A percentile compares a stretch with the other conserved stretches of the same genome.
These are phyloP conservation scores for Dentiscutata heterogama DNA, from an alignment of 371 early-diverging fungal species.

Conservation along the genomic window DNA sequence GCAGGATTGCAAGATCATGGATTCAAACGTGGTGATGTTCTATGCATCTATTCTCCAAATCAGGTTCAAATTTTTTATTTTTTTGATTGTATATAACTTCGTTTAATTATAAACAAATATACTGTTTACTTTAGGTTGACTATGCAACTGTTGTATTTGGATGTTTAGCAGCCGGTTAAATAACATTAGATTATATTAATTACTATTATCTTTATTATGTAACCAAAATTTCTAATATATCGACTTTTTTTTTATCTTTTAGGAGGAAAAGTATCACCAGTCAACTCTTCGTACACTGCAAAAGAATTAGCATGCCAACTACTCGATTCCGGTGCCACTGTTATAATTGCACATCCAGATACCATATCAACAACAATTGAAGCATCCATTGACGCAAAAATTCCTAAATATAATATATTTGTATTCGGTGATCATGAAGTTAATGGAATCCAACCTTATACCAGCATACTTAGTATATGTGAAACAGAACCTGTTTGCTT, in stretches of 20 bases:
- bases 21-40: slow-evolving; percentile 72
- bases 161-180: slow-evolving; percentile 54
- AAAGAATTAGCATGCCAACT: slow-evolving; percentile 83
- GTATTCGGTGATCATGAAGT: slow-evolving; percentile 64
- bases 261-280: slow-evolving; percentile 78
- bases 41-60: slow-evolving; percentile 80
- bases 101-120: neutral
- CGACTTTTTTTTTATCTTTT: slow-evolving; percentile 29
- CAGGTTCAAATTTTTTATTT: slow-evolving; percentile 55
- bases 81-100: neutral
- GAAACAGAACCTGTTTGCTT: slow-evolving; percentile 46
- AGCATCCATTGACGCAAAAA: slow-evolving; percentile 68
- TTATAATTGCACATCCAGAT: slow-evolving; percentile 63
- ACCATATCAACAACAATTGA: slow-evolving; percentile 62
- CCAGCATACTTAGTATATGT: neutral
- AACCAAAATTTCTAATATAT: slow-evolving; percentile 28
- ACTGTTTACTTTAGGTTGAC: slow-evolving; percentile 52
- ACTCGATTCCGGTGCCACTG: slow-evolving; percentile 70
- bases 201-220: slow-evolving; percentile 28
- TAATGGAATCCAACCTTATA: slow-evolving; percentile 47
- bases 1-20: slow-evolving; percentile 67
- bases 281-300: slow-evolving; percentile 81
- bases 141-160: slow-evolving; percentile 64
- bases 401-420: slow-evolving; percentile 63
- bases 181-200: slow-evolving; percentile 26